These are phyloP conservation scores for Phytopythium oedochilum DNA, from an alignment of 352 stramenopile genomes.

Conservation along the genomic window DNA sequence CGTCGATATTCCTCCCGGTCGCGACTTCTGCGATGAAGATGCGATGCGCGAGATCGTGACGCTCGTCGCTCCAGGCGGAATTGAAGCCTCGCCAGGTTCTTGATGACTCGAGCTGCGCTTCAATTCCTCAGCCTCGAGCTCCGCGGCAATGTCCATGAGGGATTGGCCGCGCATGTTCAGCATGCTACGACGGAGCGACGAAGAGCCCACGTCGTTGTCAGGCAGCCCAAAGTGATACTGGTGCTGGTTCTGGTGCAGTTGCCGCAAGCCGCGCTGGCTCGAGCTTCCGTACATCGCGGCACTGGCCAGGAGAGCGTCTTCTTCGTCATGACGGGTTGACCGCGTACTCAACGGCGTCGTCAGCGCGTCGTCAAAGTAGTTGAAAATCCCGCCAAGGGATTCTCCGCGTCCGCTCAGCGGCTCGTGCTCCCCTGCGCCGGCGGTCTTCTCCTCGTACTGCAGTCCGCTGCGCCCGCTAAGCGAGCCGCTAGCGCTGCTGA, in stretches of 20 bases:
- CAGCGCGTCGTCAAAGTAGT: slow-evolving; percentile 35
- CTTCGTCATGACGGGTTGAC: slow-evolving; percentile 62
- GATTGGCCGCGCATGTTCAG: slow-evolving; percentile 12
- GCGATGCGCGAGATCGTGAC: slow-evolving; percentile 19
- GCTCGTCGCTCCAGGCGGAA: neutral
- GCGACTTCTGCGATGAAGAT: slow-evolving; percentile 12
- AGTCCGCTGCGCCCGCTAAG: neutral
- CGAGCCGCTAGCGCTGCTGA: neutral
- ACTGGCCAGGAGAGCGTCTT: slow-evolving; percentile 68
- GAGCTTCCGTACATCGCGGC: slow-evolving; percentile 65
- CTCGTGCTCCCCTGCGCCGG: slow-evolving; percentile 1
- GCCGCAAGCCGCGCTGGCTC: slow-evolving; percentile 60
- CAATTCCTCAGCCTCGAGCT: slow-evolving; percentile 3
- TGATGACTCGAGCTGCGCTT: slow-evolving; percentile 5
- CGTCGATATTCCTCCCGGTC: slow-evolving; percentile 14
- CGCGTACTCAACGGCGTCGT: slow-evolving; percentile 47
- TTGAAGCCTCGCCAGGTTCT: slow-evolving; percentile 2
- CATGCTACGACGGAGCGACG: slow-evolving; percentile 29
- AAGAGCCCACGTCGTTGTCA: slow-evolving; percentile 37
- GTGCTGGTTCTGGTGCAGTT: slow-evolving; percentile 69
- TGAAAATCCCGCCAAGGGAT: slow-evolving; percentile 1
- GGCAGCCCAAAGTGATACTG: slow-evolving; percentile 55
- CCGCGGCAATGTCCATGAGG: slow-evolving; percentile 20
- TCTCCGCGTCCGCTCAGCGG: slow-evolving; percentile 4
- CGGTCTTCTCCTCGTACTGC: slow-evolving; percentile 1